Conservation (phyloP, 257 asterid genomes). For the Rehmannia glutinosa region DNA sequence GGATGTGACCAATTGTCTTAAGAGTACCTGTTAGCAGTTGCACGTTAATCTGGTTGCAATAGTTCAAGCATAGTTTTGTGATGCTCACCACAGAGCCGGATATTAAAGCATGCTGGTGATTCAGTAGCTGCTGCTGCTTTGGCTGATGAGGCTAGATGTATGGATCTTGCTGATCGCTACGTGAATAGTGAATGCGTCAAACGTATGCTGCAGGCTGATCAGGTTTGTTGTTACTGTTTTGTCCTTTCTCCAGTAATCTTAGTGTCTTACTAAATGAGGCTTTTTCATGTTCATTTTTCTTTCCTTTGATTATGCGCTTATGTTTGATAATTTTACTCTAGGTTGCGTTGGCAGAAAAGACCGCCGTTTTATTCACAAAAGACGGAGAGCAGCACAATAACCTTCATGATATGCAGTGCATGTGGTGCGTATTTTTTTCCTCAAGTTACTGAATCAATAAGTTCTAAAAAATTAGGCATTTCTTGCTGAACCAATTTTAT, state of each 20-base stretch:
- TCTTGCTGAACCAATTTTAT: constrained; percentile 10
- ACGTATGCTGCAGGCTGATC: constrained; percentile 99
- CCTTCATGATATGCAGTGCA: constrained; percentile 99
- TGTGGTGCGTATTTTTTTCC: constrained; percentile 63
- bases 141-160: constrained; percentile 98
- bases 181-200: constrained; percentile 90
- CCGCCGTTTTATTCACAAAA: constrained; percentile 91
- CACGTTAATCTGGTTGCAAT: neutral
- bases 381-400: constrained; percentile 98
- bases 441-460: neutral
- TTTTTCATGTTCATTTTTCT: neutral
- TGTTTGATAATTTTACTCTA: constrained; percentile 26
- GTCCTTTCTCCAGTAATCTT: neutral
- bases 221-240: constrained; percentile 39
- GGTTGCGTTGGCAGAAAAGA: constrained; percentile 92
- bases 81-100: constrained; percentile 67
- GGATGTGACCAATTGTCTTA: neutral
- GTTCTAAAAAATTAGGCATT: neutral
- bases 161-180: constrained; percentile 98
- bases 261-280: neutral
- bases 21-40: neutral
- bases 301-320: constrained; percentile 8
- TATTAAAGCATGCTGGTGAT: constrained; percentile 96
- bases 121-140: constrained; percentile 82
- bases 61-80: constrained; percentile 7